Evolutionary conservation across 2,329 filamentous ascomycete genomes (phyloP), one percentile per base, ranked within the genome.

Genomic region (Chaetomiaceae sp.): DNA sequence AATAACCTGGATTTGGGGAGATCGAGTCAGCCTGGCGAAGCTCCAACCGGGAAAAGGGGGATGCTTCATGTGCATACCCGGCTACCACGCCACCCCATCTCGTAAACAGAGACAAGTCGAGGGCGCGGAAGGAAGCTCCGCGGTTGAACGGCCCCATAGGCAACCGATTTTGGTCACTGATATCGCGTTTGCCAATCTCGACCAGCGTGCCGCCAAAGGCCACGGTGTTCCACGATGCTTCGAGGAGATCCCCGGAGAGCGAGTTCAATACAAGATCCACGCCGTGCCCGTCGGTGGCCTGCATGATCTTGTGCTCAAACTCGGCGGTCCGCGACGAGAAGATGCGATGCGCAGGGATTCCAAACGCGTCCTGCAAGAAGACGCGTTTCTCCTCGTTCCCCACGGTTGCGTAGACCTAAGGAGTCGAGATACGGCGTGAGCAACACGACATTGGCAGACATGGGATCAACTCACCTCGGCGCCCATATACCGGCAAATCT

Each of bases 381-480:
- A 66, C 21, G 7, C 58, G 59, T 51, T 68, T 68, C n/a, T 61
- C 62, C 0, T 62, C 38, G 2, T 61, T 63, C 5, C 64, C 59
- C 13, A 68, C 68, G 0, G 69, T 71, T 2, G 58, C 61, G 23
- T 66, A 70, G 1, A 72, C 60, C n/a, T n/a, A n/a, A n/a, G n/a
- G n/a, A n/a, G n/a, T n/a, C n/a, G n/a, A n/a, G n/a, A n/a, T n/a
- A n/a, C n/a, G n/a, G n/a, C n/a, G n/a, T n/a, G n/a, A n/a, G n/a
- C n/a, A n/a, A n/a, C n/a, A n/a, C n/a, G n/a, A n/a, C n/a, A n/a
- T n/a, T n/a, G n/a, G n/a, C n/a, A n/a, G n/a, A n/a, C n/a, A n/a
- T n/a, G n/a, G n/a, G n/a, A n/a, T n/a, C n/a, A n/a, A n/a, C n/a
- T n/a, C n/a, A n/a, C n/a, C 3, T 53, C 49, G 1, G 60, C 46